Evolutionary conservation across 2,329 filamentous ascomycete genomes (phyloP), one percentile per base, ranked within the genome.

Genomic region (Xylariaceae sp.): DNA sequence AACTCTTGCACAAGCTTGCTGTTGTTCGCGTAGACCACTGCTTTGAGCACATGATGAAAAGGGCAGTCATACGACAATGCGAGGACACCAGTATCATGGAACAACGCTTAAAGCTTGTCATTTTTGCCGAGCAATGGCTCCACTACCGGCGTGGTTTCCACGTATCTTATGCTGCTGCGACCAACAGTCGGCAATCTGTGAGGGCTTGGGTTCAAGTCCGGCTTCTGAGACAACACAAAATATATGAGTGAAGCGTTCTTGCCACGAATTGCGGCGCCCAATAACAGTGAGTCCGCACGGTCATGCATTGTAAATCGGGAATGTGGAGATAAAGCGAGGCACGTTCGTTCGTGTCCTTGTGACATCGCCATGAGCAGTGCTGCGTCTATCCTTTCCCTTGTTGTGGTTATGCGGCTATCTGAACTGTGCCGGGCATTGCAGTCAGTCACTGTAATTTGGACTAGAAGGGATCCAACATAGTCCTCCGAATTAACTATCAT

Each of bases 191-290:
- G 14, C 5, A 40, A 3, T 3, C 6, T 4, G n/a, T 22, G 32
- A 11, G 40, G 30, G 19, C 2, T 7, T 22, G 44, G 30, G 32
- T 47, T 51, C 5, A 44, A 36, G 14, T 51, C 32, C 11, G 40
- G 48, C 22, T 40, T 33, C 18, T 14, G 42, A 12, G 9, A 10
- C 48, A 44, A 44, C 5, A 32, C 30, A 17, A 17, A 41, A 35
- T 44, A 10, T 14, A 51, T 44, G 30, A 51, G 38, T 1, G 10
- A n/a, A 22, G 40, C 19, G 11, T 47, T 7, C 9, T 40, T 22
- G 18, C 48, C 44, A 6, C 10, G 2, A 19, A 47, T 44, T 15
- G 48, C 14, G 22, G 44, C 44, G 22, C 40, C 43, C 18, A 51
- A 22, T 5, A 44, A 33, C 17, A 5, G 10, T 30, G 44, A 42